phyloP scores from a whole-genome alignment of 495 filamentous ascomycete genomes.

The Xylaria venustula region DNA sequence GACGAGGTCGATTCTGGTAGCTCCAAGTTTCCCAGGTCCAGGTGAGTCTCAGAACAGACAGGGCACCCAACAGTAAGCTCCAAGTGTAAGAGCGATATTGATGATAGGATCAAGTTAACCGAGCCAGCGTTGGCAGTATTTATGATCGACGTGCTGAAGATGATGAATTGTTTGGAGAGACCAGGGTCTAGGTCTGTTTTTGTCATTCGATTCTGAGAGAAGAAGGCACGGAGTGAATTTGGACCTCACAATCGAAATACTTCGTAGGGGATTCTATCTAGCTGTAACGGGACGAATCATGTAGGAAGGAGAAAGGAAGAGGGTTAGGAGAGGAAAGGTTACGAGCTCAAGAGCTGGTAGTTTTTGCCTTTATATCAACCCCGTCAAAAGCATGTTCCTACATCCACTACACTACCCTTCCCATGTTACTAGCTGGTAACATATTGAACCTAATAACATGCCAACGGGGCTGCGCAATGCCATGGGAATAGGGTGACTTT shows the following conservation, averaged over 20 bases:
- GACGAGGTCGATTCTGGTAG: conserved; percentile 12
- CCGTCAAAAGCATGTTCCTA: background rate
- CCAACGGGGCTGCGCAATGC: conserved; percentile 7
- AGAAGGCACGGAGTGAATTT: too few relatives aligned
- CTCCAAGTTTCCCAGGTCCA: conserved; percentile 14
- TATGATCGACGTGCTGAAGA: background rate
- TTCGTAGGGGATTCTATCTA: background rate
- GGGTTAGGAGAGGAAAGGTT: background rate
- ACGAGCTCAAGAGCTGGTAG: background rate
- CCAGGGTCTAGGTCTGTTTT: too few relatives aligned
- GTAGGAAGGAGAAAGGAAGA: background rate
- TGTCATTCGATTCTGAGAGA: too few relatives aligned
- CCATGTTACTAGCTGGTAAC: background rate
- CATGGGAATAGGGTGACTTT: conserved; percentile 6
- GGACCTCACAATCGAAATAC: background rate
- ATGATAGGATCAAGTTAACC: background rate
- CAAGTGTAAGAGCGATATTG: background rate
- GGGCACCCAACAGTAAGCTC: conserved; percentile 12
- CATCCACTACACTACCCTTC: background rate
- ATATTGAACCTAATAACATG: background rate
- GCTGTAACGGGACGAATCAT: background rate
- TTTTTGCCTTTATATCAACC: conserved; percentile 8
- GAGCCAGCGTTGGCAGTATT: background rate
- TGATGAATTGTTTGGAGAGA: background rate
- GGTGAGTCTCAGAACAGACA: conserved; percentile 1